Percentiles rank a stretch among this genome's conserved stretches.
phyloP scores from a whole-genome alignment of 2,329 filamentous ascomycete species.

The Bipolaris cookei region DNA sequence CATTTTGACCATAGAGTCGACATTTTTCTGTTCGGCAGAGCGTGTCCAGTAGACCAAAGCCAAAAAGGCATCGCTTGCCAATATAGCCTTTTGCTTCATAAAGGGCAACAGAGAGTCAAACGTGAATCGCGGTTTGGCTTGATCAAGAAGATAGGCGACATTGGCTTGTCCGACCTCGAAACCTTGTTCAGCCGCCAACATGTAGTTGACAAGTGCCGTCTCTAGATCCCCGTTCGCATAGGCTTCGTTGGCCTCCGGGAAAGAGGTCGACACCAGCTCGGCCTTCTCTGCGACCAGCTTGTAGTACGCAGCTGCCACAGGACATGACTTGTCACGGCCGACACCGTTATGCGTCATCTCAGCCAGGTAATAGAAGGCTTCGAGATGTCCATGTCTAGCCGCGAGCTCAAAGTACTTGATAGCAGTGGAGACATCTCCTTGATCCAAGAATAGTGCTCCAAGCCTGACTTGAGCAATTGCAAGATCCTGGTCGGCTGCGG shows the following conservation, averaged over 20 bases:
- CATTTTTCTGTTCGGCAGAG: constrained; percentile 89
- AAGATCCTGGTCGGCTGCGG: constrained; percentile 81
- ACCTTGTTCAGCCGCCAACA: constrained; percentile 90
- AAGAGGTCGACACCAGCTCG: constrained; percentile 81
- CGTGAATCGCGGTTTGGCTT: constrained; percentile 58
- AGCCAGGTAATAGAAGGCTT: constrained; percentile 90
- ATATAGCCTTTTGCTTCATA: constrained; percentile 50
- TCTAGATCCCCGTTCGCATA: constrained; percentile 81
- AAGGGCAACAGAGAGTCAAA: constrained; percentile 61
- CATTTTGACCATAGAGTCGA: constrained; percentile 96
- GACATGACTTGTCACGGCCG: constrained; percentile 79
- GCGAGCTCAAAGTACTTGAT: constrained; percentile 88
- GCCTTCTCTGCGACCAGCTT: constrained; percentile 90
- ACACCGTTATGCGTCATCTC: constrained; percentile 84
- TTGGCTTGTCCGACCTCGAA: constrained; percentile 91
- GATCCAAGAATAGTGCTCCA: constrained; percentile 83
- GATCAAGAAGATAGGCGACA: constrained; percentile 84
- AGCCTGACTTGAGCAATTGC: constrained; percentile 81
- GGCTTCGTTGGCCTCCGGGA: constrained; percentile 81
- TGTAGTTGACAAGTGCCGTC: constrained; percentile 77
- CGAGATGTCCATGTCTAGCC: constrained; percentile 80
- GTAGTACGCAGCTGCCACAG: constrained; percentile 79
- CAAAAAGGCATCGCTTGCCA: constrained; percentile 66
- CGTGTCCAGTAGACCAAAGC: constrained; percentile 94
- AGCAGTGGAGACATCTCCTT: constrained; percentile 80